Evolutionary conservation across 176 grass and related monocot species (phyloP), one percentile per base, ranked within the genome.

Genomic region (Rhipidocladum racemiflorum): DNA sequence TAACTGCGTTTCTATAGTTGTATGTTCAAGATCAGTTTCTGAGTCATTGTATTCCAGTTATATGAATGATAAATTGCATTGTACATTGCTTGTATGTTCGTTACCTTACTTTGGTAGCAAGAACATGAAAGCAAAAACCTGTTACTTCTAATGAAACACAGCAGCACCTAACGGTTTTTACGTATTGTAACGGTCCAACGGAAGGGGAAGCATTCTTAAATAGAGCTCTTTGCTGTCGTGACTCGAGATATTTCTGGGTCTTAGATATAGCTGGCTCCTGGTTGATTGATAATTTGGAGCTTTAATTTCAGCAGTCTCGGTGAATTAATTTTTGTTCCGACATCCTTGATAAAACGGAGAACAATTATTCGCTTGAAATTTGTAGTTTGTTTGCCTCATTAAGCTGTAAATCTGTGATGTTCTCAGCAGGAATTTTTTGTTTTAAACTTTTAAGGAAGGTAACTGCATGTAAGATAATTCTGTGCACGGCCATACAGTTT

Each of bases 121-220:
- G 48, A 57, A 29, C 14, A 38, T 66, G 57, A 65, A 65, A 35
- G 25, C 32, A 21, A 71, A 48, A 68, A 42, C 18, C 0, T 61
- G 11, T 14, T 61, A 18, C 38, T 61, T 17, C 49, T 60, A 7
- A 23, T 1, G 2, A 14, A 55, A 56, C 34, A 27, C 65, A 18
- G 7, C 25, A 40, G 30, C 18, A 64, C 62, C 54, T 46, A 27
- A 77, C 38, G 0, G 9, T 36, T 78, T 56, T 20, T 65, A 35
- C 24, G 18, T 79, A 27, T 48, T 67, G 40, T 59, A 87, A 76
- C 1, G 16, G 61, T 86, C 49, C 39, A 89, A 80, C 1, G 10
- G 30, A 60, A 80, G 17, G 61, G 6, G 9, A 17, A 21, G 35
- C 70, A 60, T 57, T 50, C 29, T 54, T 62, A 65, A 85, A 27